Conservation (phyloP, 306 rosid genomes). For the Malus asiatica region DNA sequence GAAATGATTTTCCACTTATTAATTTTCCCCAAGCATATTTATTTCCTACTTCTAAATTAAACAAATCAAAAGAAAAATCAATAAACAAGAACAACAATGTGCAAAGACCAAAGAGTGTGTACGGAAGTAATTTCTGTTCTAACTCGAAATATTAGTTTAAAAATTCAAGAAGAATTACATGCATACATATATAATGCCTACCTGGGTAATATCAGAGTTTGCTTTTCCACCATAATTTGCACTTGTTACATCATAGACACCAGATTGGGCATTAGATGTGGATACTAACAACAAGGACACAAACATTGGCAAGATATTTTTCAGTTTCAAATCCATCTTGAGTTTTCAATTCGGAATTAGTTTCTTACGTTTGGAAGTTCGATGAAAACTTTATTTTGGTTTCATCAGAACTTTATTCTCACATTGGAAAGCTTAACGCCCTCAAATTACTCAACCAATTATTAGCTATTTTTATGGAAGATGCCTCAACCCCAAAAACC, state of each 20-base stretch:
- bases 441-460: not conserved
- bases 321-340: conserved; percentile 8
- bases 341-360: not conserved
- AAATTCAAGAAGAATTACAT: no score
- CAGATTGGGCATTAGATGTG: not conserved
- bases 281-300: not conserved
- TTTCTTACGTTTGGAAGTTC: not conserved
- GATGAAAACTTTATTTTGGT: not conserved
- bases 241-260: conserved; percentile 2
- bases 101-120: no score
- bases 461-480: not conserved
- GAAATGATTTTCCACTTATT: no score
- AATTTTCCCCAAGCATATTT: no score
- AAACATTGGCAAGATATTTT: not conserved
- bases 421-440: not conserved
- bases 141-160: no score
- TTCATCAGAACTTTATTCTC: not conserved
- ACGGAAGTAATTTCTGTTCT: no score
- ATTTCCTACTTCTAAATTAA: no score
- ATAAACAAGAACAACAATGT: no score
- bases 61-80: no score
- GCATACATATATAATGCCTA: not conserved
- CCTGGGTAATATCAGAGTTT: conserved; percentile 13
- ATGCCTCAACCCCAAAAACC: no score
- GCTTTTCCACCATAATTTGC: conserved; percentile 16